These are phyloP conservation scores for Cardamine chenopodiifolia DNA, from an alignment of 345 rosid genomes.

Conservation along the genomic window DNA sequence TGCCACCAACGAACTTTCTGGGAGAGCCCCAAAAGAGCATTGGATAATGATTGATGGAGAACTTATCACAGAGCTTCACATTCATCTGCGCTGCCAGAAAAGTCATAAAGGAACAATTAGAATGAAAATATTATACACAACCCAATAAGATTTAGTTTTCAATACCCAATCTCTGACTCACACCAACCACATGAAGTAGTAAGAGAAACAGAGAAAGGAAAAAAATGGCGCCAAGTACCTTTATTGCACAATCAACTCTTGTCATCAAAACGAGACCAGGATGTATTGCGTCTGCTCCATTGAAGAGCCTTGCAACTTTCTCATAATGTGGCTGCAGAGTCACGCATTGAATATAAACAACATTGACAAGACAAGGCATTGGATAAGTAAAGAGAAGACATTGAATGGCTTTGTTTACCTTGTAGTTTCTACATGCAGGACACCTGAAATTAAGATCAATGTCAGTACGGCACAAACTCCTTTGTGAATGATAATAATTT, in stretches of 20 bases:
- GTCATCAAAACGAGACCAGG: constrained; percentile 85
- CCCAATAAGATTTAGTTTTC: background rate
- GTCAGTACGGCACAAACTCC: constrained; percentile 20
- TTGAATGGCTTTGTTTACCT: constrained; percentile 53
- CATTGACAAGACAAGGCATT: constrained; percentile 8
- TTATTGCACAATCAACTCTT: constrained; percentile 88
- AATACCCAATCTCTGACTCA: constrained; percentile 1
- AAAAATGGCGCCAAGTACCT: constrained; percentile 53
- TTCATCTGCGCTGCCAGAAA: constrained; percentile 92
- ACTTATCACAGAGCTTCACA: constrained; percentile 78
- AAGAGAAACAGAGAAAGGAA: constrained; percentile 18
- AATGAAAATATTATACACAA: background rate
- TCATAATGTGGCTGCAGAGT: constrained; percentile 86
- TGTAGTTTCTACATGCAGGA: constrained; percentile 98
- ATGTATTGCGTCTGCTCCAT: constrained; percentile 80
- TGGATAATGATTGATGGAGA: constrained; percentile 84
- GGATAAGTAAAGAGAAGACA: constrained; percentile 20
- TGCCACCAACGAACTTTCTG: constrained; percentile 58
- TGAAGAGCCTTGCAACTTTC: constrained; percentile 92
- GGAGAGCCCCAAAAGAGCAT: constrained; percentile 92
- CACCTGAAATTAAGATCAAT: constrained; percentile 56
- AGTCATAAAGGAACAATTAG: constrained; percentile 36
- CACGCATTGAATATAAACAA: constrained; percentile 37
- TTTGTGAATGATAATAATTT: constrained; percentile 3
- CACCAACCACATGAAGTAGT: constrained; percentile 4